Conservation (phyloP, 768 basidiomycete species). For the Boletus pseudopeckii region DNA sequence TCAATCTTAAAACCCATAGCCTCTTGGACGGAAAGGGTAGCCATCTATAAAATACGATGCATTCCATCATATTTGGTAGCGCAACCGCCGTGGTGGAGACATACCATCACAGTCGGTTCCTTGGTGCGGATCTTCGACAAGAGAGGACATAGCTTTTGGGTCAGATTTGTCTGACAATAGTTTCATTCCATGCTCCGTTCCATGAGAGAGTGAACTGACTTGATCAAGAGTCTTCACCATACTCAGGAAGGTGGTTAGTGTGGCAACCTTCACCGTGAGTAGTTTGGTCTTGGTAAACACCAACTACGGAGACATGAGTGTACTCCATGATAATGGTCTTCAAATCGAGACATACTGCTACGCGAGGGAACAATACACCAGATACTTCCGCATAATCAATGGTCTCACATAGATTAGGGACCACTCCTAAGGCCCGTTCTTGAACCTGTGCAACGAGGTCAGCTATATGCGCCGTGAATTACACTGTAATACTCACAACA, state of each 20-base stretch:
- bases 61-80: not conserved
- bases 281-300: slow-evolving; percentile 93
- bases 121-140: slow-evolving; percentile 94
- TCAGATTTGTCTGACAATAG: slow-evolving; percentile 68
- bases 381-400: slow-evolving; percentile 96
- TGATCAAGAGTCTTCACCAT: slow-evolving; percentile 93
- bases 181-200: not conserved
- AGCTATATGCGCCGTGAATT: not conserved
- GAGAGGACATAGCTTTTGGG: slow-evolving; percentile 92
- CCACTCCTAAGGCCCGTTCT: slow-evolving; percentile 79
- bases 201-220: slow-evolving; percentile 35
- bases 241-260: slow-evolving; percentile 73
- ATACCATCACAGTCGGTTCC: slow-evolving; percentile 91
- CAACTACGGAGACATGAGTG: slow-evolving; percentile 46
- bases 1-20: slow-evolving; percentile 96
- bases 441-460: slow-evolving; percentile 59
- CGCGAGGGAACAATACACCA: slow-evolving; percentile 82
- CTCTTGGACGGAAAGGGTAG: slow-evolving; percentile 86
- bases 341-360: slow-evolving; percentile 61
- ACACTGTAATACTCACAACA: slow-evolving; percentile 42
- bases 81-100: not conserved
- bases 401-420: slow-evolving; percentile 87
- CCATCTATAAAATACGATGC: slow-evolving; percentile 52
- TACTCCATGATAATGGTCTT: not conserved
- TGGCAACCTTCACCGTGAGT: slow-evolving; percentile 87